Conservation (phyloP, 176 grass and related monocot genomes). For the Aegilops umbellulata region DNA sequence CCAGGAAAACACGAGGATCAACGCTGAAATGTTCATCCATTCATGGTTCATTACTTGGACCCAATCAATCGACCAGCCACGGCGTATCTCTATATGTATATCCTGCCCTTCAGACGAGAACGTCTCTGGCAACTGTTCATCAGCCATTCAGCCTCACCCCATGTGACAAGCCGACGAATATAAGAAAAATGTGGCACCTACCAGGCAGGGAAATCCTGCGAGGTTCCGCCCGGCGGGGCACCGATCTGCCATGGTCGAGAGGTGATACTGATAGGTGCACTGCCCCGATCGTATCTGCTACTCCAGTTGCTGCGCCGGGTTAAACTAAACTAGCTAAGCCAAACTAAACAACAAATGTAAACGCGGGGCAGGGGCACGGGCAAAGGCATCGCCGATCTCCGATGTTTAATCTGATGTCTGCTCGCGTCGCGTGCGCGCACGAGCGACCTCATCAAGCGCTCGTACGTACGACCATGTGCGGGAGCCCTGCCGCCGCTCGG, state of each 20-base stretch:
- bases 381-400: constrained; percentile 10
- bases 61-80: background rate
- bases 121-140: no score
- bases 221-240: no score
- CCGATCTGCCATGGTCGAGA: background rate
- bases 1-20: background rate
- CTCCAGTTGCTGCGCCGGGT: background rate
- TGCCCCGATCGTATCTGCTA: background rate
- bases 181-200: no score
- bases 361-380: background rate
- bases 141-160: no score
- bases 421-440: background rate
- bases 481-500: background rate
- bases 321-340: background rate
- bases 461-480: constrained; percentile 9
- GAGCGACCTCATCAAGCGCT: no score
- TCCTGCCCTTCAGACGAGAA: no score
- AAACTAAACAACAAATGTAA: background rate
- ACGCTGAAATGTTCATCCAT: background rate
- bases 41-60: background rate
- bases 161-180: no score
- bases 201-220: no score
- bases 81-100: no score
- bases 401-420: background rate
- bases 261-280: no score